Evolutionary conservation across 805 yeast genomes (phyloP).

Genomic region (Myxozyma geophila): DNA sequence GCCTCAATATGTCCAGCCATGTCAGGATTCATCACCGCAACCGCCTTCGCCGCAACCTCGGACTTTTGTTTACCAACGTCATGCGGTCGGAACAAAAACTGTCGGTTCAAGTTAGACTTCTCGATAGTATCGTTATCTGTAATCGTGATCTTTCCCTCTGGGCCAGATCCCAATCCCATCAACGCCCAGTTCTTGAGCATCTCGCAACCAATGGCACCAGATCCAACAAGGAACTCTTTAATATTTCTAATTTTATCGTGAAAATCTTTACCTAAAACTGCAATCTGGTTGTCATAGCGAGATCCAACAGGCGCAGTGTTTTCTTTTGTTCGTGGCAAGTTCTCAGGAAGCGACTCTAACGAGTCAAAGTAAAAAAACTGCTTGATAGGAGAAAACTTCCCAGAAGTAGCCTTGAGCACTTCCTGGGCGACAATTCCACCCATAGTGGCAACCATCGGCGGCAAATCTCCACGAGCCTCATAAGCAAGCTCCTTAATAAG

Average conservation of each 20-base stretch:
- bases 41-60: slow-evolving; percentile 88
- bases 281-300: slow-evolving; percentile 93
- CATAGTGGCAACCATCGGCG: slow-evolving; percentile 83
- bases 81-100: slow-evolving; percentile 89
- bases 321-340: slow-evolving; percentile 60
- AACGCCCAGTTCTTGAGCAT: slow-evolving; percentile 98
- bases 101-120: slow-evolving; percentile 94
- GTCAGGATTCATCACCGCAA: slow-evolving; percentile 81
- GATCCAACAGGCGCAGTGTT: slow-evolving; percentile 75
- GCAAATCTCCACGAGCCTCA: slow-evolving; percentile 90
- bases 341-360: slow-evolving; percentile 79
- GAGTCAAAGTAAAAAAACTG: slow-evolving; percentile 95
- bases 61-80: slow-evolving; percentile 94
- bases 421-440: slow-evolving; percentile 98
- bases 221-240: slow-evolving; percentile 89
- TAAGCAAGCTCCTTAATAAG: slow-evolving; percentile 73
- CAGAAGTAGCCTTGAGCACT: slow-evolving; percentile 91
- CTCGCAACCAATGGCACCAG: slow-evolving; percentile 99
- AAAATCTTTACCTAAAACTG: slow-evolving; percentile 83
- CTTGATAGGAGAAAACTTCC: slow-evolving; percentile 90
- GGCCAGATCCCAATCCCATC: slow-evolving; percentile 93
- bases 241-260: slow-evolving; percentile 75
- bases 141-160: slow-evolving; percentile 77
- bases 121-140: slow-evolving; percentile 97
- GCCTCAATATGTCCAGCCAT: slow-evolving; percentile 76